phyloP scores from a whole-genome alignment of 1,284 basidiomycete species.

The Mycena citricolor region DNA sequence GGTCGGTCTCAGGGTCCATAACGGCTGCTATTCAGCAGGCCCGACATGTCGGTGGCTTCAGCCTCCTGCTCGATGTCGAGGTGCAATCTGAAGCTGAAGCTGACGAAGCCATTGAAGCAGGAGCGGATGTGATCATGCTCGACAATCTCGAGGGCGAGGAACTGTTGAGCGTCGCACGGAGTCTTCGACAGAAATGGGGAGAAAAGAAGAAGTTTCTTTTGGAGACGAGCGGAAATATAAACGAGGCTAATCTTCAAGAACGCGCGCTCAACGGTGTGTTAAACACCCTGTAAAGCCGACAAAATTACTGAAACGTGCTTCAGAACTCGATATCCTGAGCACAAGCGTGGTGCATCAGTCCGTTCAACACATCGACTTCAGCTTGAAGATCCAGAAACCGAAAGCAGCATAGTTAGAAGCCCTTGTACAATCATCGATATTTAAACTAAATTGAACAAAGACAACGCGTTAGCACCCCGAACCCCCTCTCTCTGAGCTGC shows the following conservation, averaged over 20 bases:
- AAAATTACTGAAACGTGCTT: too few relatives aligned
- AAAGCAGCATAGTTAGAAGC: conserved; percentile 11
- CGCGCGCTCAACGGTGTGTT: conserved; percentile 72
- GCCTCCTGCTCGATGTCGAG: conserved; percentile 92
- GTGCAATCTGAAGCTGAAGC: conserved; percentile 88
- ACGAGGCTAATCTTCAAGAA: conserved; percentile 76
- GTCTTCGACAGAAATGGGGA: conserved; percentile 74
- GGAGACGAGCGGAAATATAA: conserved; percentile 92
- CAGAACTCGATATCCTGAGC: conserved; percentile 92
- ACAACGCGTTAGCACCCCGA: conserved; percentile 67
- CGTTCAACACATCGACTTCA: conserved; percentile 90
- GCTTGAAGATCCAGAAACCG: conserved; percentile 86
- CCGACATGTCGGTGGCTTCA: conserved; percentile 90
- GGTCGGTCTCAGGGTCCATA: conserved; percentile 89
- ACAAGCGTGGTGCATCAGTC: conserved; percentile 93
- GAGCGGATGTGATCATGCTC: conserved; percentile 97
- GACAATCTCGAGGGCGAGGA: conserved; percentile 89
- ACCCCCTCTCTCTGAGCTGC: conserved; percentile 63
- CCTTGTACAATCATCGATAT: conserved; percentile 18
- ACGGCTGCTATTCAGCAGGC: conserved; percentile 85
- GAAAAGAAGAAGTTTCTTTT: conserved; percentile 83
- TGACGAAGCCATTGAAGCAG: conserved; percentile 93
- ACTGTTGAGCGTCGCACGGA: conserved; percentile 66
- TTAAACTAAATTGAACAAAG: conserved; percentile 54
- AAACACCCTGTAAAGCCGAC: too few relatives aligned